Evolutionary conservation across 805 yeast species (phyloP), one percentile per base, ranked within the genome.

Genomic region (Nakazawaea ishiwadae): DNA sequence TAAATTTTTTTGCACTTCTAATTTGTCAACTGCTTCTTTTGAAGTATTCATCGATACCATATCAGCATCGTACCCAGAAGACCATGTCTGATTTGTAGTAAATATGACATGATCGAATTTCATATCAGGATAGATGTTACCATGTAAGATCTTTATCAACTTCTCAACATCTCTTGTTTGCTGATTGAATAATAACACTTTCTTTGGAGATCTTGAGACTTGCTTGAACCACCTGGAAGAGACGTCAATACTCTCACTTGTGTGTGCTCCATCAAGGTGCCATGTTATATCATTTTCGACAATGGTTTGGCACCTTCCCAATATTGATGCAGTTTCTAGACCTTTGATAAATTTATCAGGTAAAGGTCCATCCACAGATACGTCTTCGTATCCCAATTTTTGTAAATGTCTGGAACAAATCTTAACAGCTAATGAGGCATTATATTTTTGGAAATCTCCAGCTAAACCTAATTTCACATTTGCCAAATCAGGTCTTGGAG

Each of bases 211-310:
- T 28, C 61, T 65, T 14, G 66, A 66, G n/a, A 54, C 58, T 3
- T 59, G 45, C 8, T 61, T 62, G 52, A 83, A 87, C 99, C 99
- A 93, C 8, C 62, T 63, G 0, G 91, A 72, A 0, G 96, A 85
- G n/a, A 81, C 95, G 23, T 69, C 69, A 18, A 95, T 75, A 45
- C 96, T 85, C 54, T 93, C 99, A 35, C 73, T 65, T 0, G 99
- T 93, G 53, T 93, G 99, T 0, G 99, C 98, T 15, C 99, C 99
- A 63, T 93, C 99, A 12, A 91, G 63, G 48, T 65, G 81, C 96
- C 96, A 93, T n/a, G 73, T 75, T 14, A 82, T 58, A 2, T 58
- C 65, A 18, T 66, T 64, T 18, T 65, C 71, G 5, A 51, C 46
- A 23, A 87, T 60, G 2, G 78, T 70, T 63, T 95, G 97, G 52